A percentile compares a stretch with the other conserved stretches of the same genome.
Conservation (phyloP, 768 basidiomycete genomes). For the Pisolithus sp. region DNA sequence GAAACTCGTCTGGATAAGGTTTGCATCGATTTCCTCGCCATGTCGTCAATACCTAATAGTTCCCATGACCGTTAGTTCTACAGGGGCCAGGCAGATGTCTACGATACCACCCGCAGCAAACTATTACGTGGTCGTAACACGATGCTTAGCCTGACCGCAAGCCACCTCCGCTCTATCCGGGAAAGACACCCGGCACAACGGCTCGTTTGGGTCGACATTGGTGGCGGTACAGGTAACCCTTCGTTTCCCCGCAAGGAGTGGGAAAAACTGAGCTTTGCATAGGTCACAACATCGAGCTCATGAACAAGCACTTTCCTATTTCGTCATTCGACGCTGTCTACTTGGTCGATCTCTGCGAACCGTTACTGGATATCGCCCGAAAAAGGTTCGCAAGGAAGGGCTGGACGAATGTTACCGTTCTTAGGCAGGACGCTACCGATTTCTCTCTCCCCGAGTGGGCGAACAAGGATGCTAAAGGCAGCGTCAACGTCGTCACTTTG, state of each 20-base stretch:
- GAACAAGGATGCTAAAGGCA: slow-evolving; percentile 45
- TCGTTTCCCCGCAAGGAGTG: background rate
- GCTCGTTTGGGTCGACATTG: slow-evolving; percentile 74
- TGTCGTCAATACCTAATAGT: background rate
- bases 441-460: slow-evolving; percentile 61
- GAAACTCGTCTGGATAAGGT: slow-evolving; percentile 42
- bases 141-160: slow-evolving; percentile 62
- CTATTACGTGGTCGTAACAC: slow-evolving; percentile 66
- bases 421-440: slow-evolving; percentile 66
- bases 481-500: slow-evolving; percentile 47
- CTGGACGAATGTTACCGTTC: slow-evolving; percentile 66
- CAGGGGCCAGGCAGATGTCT: slow-evolving; percentile 61
- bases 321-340: slow-evolving; percentile 61
- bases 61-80: slow-evolving; percentile 43
- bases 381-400: slow-evolving; percentile 58
- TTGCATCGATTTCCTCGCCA: no score
- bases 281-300: slow-evolving; percentile 68
- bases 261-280: slow-evolving; percentile 2
- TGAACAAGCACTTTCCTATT: slow-evolving; percentile 57
- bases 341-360: slow-evolving; percentile 67
- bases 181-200: slow-evolving; percentile 34
- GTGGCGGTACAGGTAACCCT: slow-evolving; percentile 58
- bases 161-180: slow-evolving; percentile 49
- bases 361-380: slow-evolving; percentile 65
- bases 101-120: slow-evolving; percentile 57